phyloP scores from a whole-genome alignment of 352 stramenopile species.

The Phytophthora foliorum region DNA sequence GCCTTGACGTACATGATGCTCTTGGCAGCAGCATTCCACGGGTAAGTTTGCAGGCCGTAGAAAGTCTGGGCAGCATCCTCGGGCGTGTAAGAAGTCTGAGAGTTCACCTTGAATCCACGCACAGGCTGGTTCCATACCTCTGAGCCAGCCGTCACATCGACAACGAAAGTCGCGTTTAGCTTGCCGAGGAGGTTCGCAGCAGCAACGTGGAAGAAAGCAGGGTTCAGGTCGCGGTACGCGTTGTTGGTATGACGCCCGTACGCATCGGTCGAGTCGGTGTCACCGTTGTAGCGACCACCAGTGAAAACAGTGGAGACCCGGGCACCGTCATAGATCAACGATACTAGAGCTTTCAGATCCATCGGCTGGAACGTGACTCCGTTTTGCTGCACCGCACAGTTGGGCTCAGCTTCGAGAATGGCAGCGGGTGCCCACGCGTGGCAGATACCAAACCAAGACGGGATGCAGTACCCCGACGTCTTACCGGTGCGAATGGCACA shows the following conservation, averaged over 20 bases:
- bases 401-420: constrained; percentile 52
- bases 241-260: constrained; percentile 55
- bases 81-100: constrained; percentile 35
- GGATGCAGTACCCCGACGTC: constrained; percentile 56
- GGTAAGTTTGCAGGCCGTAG: constrained; percentile 54
- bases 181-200: constrained; percentile 56
- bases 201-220: constrained; percentile 63
- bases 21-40: constrained; percentile 56
- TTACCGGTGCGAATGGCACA: constrained; percentile 42
- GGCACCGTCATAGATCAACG: constrained; percentile 49
- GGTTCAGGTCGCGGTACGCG: constrained; percentile 56
- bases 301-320: constrained; percentile 47
- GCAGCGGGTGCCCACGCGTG: constrained; percentile 56
- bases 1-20: constrained; percentile 57
- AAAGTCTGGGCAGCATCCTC: constrained; percentile 41
- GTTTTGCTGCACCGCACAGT: constrained; percentile 54
- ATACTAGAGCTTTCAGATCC: constrained; percentile 63
- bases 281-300: constrained; percentile 45
- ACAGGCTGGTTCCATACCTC: constrained; percentile 80
- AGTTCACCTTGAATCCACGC: constrained; percentile 54
- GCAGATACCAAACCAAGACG: constrained; percentile 60
- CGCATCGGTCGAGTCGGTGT: constrained; percentile 36
- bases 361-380: constrained; percentile 56
- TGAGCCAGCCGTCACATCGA: constrained; percentile 40
- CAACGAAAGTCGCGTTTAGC: constrained; percentile 48